These are phyloP conservation scores for Hericium alpestre DNA, from an alignment of 768 basidiomycete genomes.

Conservation along the genomic window DNA sequence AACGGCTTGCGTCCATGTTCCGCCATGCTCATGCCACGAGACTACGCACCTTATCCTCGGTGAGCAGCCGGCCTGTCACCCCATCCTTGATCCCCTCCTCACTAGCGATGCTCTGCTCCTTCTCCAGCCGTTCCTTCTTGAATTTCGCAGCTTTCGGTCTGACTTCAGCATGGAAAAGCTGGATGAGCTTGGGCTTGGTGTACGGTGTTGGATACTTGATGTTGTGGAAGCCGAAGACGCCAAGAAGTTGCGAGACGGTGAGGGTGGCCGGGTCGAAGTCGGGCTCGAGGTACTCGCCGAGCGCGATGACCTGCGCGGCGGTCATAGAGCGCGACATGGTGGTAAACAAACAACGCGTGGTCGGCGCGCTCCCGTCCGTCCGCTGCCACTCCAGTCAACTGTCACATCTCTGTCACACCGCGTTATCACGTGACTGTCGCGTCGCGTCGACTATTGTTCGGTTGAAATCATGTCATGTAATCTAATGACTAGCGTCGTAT, in stretches of 20 bases:
- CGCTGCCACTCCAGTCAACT: background rate
- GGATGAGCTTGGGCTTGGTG: conserved; percentile 67
- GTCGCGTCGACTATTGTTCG: background rate
- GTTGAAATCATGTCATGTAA: background rate
- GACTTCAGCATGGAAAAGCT: conserved; percentile 70
- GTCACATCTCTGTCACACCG: background rate
- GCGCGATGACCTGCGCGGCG: conserved; percentile 61
- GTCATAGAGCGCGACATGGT: conserved; percentile 64
- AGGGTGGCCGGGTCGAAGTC: conserved; percentile 66
- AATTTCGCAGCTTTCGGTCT: conserved; percentile 46
- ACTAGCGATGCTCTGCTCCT: conserved; percentile 61
- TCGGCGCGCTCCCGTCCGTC: background rate
- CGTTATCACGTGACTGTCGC: background rate
- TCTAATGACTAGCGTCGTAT: too few relatives aligned
- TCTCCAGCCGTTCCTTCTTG: conserved; percentile 54
- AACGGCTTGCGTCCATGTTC: conserved; percentile 14
- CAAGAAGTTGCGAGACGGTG: conserved; percentile 74
- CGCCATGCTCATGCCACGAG: conserved; percentile 2
- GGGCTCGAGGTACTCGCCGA: conserved; percentile 70
- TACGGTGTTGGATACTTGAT: conserved; percentile 64
- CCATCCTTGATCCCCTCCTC: conserved; percentile 80
- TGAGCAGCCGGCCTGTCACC: conserved; percentile 62
- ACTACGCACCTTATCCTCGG: conserved; percentile 34
- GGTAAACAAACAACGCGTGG: conserved; percentile 7
- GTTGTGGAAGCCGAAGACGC: conserved; percentile 68